Evolutionary conservation across 176 grass and related monocot species (phyloP), one percentile per base, ranked within the genome.

Genomic region (Triticum urartu): DNA sequence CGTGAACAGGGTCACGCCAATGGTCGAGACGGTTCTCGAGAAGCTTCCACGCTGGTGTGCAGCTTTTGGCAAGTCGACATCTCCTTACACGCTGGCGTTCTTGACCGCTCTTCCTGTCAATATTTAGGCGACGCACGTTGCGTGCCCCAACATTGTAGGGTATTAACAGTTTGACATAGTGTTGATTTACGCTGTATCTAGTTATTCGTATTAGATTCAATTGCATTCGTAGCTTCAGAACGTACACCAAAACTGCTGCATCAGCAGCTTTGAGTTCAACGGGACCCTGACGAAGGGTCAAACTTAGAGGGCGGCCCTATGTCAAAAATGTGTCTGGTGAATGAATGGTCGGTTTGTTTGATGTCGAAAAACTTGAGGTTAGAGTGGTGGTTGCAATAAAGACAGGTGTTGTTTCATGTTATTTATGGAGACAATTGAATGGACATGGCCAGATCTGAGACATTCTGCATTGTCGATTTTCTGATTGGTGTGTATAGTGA

Each of bases 11-110:
- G 76, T 87, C 39, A 99, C 97, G 10, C 90, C 90, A 20, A 75
- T 72, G 91, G 88, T 83, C 12, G 79, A 78, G 43, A 91, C 79
- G 68, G 72, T 96, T 32, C 79, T 94, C 33, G 71, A 92, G 65
- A 99, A 96, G 83, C 93, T 99, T 87, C 94, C 97, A 39, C 78
- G 20, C 18, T 99, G 97, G 97, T 94, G 84, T 50, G 83, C 94
- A 4, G 86, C 88, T 33, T 99, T 94, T 18, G 94, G 94, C 47
- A 99, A 99, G 89, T 94, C 88, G 40, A 94, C 94, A 26, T 87
- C 92, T 25, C 94, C 94, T 17, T 75, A 85, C 84, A 94, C 89
- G 24, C 62, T 99, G 9, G 93, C 94, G 82, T 99, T 99, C 91
- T 68, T 99, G 85, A 82, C 92, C 9, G 83, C 83, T n/a, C 92